These are phyloP conservation scores for Boletus eberwhitei DNA, from an alignment of 768 basidiomycete genomes.

Conservation along the genomic window DNA sequence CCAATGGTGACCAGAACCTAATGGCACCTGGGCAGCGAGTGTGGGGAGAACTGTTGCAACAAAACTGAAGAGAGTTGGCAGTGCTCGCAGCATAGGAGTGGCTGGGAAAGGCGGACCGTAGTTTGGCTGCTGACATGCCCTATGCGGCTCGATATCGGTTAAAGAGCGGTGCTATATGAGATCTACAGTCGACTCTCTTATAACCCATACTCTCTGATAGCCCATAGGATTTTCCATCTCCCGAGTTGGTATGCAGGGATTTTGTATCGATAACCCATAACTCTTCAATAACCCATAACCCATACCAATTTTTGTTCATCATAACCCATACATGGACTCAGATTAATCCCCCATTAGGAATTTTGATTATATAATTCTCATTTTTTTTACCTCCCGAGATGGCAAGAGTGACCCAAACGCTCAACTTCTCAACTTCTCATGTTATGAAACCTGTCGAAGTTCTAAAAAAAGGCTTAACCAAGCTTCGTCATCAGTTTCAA, in stretches of 20 bases:
- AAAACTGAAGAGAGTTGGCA: not conserved
- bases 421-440: not conserved
- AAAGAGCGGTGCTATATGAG: no score
- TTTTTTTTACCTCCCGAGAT: not conserved
- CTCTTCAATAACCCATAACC: not conserved
- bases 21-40: constrained; percentile 7
- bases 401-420: not conserved
- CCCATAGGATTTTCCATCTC: not conserved
- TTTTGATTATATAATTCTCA: constrained; percentile 1
- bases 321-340: constrained; percentile 17
- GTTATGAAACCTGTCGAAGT: constrained; percentile 10
- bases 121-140: no score
- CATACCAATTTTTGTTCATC: not conserved
- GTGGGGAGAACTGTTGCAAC: not conserved
- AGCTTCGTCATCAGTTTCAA: constrained; percentile 9
- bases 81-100: not conserved
- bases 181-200: no score
- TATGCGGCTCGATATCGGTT: no score
- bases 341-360: no score
- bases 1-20: not conserved
- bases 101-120: not conserved
- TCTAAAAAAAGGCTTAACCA: constrained; percentile 17
- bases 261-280: not conserved
- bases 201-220: no score
- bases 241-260: not conserved